A percentile compares a stretch with the other conserved stretches of the same genome.
Evolutionary conservation across 306 rosid species (phyloP).

Genomic region (Echinosophora koreensis): DNA sequence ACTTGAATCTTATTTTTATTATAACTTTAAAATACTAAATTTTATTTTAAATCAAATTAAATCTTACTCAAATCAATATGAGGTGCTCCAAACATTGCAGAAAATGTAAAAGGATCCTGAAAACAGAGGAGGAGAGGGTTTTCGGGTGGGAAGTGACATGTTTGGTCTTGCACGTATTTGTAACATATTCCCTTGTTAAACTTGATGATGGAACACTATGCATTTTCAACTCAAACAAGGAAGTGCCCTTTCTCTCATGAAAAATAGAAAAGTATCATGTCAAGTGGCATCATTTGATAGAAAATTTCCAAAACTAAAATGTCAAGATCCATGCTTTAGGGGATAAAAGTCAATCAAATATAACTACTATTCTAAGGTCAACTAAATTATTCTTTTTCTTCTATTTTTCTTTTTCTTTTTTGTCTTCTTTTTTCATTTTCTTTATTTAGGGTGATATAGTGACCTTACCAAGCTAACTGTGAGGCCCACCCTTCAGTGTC

Average conservation of each 20-base stretch:
- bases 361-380: conserved; percentile 10
- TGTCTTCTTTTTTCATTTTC: too few relatives aligned
- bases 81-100: too few relatives aligned
- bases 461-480: neutral
- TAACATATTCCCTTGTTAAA: too few relatives aligned
- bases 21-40: too few relatives aligned
- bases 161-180: too few relatives aligned
- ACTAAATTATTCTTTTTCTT: neutral
- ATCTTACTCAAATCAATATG: too few relatives aligned
- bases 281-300: neutral
- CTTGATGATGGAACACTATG: neutral
- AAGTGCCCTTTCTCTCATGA: neutral
- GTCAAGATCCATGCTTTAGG: conserved; percentile 25
- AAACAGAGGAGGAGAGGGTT: too few relatives aligned
- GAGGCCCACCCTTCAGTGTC: neutral
- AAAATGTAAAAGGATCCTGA: too few relatives aligned
- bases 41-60: too few relatives aligned
- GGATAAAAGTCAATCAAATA: neutral
- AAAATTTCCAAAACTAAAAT: neutral
- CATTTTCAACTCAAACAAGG: neutral
- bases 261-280: neutral
- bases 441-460: neutral
- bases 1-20: too few relatives aligned
- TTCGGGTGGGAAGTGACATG: too few relatives aligned
- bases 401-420: too few relatives aligned